Evolutionary conservation across 208 protist genomes (phyloP), one percentile per base, ranked within the genome.

Genomic region (Leishmania gerbilli): DNA sequence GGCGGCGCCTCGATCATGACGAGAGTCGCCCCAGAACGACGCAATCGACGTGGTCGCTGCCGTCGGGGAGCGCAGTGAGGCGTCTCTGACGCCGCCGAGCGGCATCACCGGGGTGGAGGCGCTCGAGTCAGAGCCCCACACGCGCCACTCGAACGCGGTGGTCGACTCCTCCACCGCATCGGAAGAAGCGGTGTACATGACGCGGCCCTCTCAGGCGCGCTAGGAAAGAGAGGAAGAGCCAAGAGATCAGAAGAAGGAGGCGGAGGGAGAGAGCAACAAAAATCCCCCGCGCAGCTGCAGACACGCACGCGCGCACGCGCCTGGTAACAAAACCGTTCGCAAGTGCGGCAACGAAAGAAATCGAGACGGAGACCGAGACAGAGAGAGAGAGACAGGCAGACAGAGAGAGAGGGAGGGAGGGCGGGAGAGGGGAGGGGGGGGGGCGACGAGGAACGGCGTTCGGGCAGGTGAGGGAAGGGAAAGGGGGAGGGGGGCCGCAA

Each of bases 91-190:
- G 17, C 40, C 34, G 19, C 24, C 37, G 55, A 56, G 11, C 49
- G n/a, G 47, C 49, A 40, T 24, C 19, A 27, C 47, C 1, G 51
- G 15, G 8, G 71, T 13, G 31, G 74, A 40, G 21, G 34, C 55
- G 37, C 51, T 47, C 55, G 55, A 67, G 19, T 67, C 74, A 27
- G 51, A 65, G 74, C 74, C 53, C 74, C 74, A 77, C 55, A 77
- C 74, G 19, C 74, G 74, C 47, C 53, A 64, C 55, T 77, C 74
- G 55, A 47, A 77, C 53, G 53, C 31, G 51, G 51, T 34, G 37
- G 53, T 5, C 8, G 74, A 47, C 34, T 77, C 74, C 34, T 42
- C 74, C 2, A 11, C 34, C 17, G 51, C 34, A 13, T 65, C 74
- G 11, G 47, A 49, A 7, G 74, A 62, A 13, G 7, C 2, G 9